Evolutionary conservation across 2,329 filamentous ascomycete species (phyloP).

Genomic region (Fusarium cyanostomum): DNA sequence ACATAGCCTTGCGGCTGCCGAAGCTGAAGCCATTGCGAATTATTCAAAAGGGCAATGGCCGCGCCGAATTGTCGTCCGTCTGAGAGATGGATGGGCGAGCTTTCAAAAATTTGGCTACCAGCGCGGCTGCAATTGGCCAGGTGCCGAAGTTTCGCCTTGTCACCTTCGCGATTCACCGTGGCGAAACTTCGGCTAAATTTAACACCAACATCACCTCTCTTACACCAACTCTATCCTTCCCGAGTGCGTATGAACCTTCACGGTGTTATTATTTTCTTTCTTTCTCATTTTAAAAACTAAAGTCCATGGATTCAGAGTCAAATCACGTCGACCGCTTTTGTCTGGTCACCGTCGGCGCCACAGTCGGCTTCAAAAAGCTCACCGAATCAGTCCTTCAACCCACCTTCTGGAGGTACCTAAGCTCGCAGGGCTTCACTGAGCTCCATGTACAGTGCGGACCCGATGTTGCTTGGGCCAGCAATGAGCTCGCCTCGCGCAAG

Average conservation of each 20-base stretch:
- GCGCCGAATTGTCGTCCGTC: constrained; percentile 34
- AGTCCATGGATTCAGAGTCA: constrained; percentile 11
- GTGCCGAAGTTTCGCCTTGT: constrained; percentile 43
- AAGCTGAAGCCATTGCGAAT: constrained; percentile 52
- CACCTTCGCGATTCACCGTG: constrained; percentile 8
- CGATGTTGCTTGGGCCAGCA: constrained; percentile 57
- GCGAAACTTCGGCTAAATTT: constrained; percentile 21
- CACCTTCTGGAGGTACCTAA: constrained; percentile 70
- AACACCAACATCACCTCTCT: not conserved
- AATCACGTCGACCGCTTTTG: constrained; percentile 56
- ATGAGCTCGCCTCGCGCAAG: constrained; percentile 27
- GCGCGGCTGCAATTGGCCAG: constrained; percentile 3
- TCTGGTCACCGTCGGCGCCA: constrained; percentile 93
- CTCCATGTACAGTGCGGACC: constrained; percentile 85
- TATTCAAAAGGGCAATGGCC: constrained; percentile 36
- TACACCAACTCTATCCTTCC: constrained; percentile 23
- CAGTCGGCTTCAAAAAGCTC: constrained; percentile 80
- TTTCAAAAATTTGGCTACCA: constrained; percentile 48
- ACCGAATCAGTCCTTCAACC: constrained; percentile 71
- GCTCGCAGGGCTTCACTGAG: constrained; percentile 70
- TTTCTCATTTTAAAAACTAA: not conserved
- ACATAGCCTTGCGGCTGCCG: constrained; percentile 51
- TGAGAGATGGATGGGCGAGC: constrained; percentile 30
- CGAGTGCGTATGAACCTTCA: not conserved
- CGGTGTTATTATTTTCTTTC: not conserved